Conservation (phyloP, 345 rosid species). For the Eucalyptus cloeziana region DNA sequence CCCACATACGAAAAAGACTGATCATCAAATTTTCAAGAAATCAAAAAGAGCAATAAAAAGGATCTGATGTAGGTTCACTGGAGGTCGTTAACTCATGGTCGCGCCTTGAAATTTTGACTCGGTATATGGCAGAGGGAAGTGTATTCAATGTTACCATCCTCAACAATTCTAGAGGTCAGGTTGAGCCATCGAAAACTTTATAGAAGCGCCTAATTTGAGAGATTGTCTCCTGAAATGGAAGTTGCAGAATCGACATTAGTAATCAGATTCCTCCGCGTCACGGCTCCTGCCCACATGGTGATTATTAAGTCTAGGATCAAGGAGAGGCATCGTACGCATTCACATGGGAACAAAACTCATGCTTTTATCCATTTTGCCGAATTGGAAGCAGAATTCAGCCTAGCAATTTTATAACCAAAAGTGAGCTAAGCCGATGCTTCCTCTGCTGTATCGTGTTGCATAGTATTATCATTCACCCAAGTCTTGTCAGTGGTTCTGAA, state of each 20-base stretch:
- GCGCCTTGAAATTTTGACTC: neutral
- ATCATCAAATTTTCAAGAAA: neutral
- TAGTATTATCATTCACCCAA: neutral
- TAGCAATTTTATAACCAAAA: neutral
- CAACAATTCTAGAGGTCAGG: neutral
- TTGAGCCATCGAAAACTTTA: no score
- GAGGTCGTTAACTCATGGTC: neutral
- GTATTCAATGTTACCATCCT: neutral
- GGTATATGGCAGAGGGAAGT: neutral
- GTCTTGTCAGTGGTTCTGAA: neutral
- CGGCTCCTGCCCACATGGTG: neutral
- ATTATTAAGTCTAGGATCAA: neutral
- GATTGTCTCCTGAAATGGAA: neutral
- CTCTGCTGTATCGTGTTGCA: neutral
- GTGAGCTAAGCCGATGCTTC: neutral
- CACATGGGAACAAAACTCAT: neutral
- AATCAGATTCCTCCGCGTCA: neutral
- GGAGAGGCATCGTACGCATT: neutral
- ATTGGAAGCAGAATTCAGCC: neutral
- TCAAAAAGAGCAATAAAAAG: neutral
- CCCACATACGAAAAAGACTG: neutral
- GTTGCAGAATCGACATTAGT: neutral
- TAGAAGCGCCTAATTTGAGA: neutral
- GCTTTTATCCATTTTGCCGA: neutral
- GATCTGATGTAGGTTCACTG: rapidly evolving